Percentiles rank a stretch among this genome's conserved stretches.
Evolutionary conservation across 176 grass and related monocot genomes (phyloP).

Genomic region (Canna indica): DNA sequence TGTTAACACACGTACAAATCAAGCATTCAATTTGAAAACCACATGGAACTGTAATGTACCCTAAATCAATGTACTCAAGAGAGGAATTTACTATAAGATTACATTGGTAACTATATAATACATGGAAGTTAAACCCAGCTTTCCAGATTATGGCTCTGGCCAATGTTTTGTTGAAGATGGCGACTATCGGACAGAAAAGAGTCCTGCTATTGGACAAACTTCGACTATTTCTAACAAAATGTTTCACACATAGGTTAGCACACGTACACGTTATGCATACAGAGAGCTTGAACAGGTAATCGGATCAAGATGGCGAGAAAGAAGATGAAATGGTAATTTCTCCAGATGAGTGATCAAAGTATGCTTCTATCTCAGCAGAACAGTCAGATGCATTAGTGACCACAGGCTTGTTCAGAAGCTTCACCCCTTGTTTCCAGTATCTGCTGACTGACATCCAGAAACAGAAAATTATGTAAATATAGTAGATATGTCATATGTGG

Average conservation of each 20-base stretch:
- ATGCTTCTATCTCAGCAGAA: constrained; percentile 38
- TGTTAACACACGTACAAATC: no score
- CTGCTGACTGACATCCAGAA: constrained; percentile 44
- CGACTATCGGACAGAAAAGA: no score
- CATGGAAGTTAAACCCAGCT: no score
- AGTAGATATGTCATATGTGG: neutral
- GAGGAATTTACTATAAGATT: no score
- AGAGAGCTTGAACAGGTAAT: neutral
- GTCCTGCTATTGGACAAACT: neutral
- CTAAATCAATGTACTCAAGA: no score
- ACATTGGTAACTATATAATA: neutral
- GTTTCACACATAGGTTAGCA: neutral
- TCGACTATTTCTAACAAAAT: neutral
- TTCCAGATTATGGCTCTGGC: no score
- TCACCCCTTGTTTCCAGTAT: constrained; percentile 83
- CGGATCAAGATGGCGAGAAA: constrained; percentile 5
- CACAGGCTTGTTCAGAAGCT: constrained; percentile 65
- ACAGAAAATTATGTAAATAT: neutral
- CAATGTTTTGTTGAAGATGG: no score
- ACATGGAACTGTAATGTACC: no score
- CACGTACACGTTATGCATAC: neutral
- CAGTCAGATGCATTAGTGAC: constrained; percentile 21
- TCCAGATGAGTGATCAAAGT: constrained; percentile 44
- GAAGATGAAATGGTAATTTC: constrained; percentile 29
- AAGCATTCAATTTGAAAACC: no score